Evolutionary conservation across 768 basidiomycete genomes (phyloP).

Genomic region (Coprinopsis sp.): DNA sequence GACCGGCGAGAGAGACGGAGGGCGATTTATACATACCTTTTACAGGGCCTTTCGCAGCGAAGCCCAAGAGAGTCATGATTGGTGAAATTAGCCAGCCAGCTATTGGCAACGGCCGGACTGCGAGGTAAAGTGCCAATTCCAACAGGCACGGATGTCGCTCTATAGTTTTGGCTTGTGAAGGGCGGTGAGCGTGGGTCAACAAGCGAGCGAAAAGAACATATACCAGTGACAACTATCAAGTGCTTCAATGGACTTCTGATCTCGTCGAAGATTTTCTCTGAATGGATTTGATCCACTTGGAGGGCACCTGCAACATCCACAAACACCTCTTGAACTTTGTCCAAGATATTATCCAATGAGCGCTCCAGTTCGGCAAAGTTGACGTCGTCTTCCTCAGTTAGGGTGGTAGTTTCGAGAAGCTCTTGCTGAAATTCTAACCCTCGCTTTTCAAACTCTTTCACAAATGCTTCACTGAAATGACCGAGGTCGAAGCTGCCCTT

Average conservation of each 20-base stretch:
- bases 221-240: not conserved
- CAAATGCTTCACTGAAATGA: not conserved
- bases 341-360: not conserved
- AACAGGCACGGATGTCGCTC: conserved; percentile 5
- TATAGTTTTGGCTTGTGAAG: not conserved
- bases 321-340: not conserved
- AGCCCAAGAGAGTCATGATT: not conserved
- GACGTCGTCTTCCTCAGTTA: too few relatives aligned
- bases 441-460: too few relatives aligned
- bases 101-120: not conserved
- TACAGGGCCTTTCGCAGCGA: not conserved
- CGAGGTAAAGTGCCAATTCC: not conserved
- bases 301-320: not conserved
- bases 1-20: not conserved
- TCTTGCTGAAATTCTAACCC: too few relatives aligned
- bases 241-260: not conserved
- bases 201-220: not conserved
- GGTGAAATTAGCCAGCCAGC: not conserved
- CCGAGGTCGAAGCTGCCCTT: not conserved
- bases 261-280: not conserved
- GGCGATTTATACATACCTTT: not conserved
- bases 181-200: not conserved
- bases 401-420: too few relatives aligned
- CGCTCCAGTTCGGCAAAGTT: not conserved
- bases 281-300: not conserved